Evolutionary conservation across 768 basidiomycete genomes (phyloP), one percentile per base, ranked within the genome.

Genomic region (Sutorius australiensis): DNA sequence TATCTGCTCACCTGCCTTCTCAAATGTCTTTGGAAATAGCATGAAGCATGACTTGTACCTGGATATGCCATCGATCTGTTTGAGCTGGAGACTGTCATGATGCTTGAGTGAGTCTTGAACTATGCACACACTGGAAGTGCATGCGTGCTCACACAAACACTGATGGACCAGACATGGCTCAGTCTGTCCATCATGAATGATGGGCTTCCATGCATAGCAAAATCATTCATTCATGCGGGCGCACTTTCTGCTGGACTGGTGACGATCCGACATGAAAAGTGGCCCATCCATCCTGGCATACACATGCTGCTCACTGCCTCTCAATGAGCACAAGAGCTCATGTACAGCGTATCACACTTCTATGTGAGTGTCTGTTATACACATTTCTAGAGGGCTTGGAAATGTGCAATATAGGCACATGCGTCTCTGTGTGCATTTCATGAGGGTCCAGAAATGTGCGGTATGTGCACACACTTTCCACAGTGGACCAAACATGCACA

Each of bases 151-250:
- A 54, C 40, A 2, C 24, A 24, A 3, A 3, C 34, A 0, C 33
- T 57, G 6, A 57, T 57, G 56, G 48, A 57, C 14, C 5, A 36
- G 0, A 19, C 53, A 1, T 57, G 47, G 52, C 9, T 57, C 0
- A 31, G 51, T 13, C 44, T 57, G 1, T 44, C 47, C 0, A 43
- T 57, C 0, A 12, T 57, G 10, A 44, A 54, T 21, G 48, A 57
- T 17, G 38, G 56, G 0, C 37, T 56, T 0, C 51, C 55, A 11
- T 56, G 55, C 31, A 39, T 56, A 6, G 37, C 33, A 1, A 21
- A 2, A 1, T 7, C 33, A 0, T 54, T 55, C 36, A 46, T 57
- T 8, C 47, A 10, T 0, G 9, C 1, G 0, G 56, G 52, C 0
- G 8, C 37, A 5, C 7, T 57, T 16, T 30, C 30, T 0, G 12